Evolutionary conservation across 129 eudicot genomes (phyloP), one percentile per base, ranked within the genome.

Genomic region (Centaurea solstitialis): DNA sequence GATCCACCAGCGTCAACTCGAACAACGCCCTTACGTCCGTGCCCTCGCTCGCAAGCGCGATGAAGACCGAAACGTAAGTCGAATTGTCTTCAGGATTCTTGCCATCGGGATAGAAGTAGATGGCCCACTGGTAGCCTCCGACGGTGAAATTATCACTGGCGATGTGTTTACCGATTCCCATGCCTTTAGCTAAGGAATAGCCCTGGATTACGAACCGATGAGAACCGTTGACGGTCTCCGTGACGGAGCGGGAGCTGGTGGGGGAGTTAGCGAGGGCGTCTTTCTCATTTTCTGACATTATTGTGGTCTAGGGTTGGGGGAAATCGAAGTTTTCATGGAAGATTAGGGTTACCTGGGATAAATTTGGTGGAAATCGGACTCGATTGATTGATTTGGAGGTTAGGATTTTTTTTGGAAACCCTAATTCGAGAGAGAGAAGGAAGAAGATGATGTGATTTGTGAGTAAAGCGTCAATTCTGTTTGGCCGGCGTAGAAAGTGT

Each of bases 21-120:
- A 93, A 93, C 86, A 93, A 80, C 17, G 97, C 97, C 88, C 97
- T 79, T 23, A 93, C 97, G 72, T 93, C 97, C 26, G 93, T 90
- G 30, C 97, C 97, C 40, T 93, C 97, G 71, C 96, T 90, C 1
- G 96, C 96, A 30, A 93, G 47, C 33, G 97, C 97, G 9, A 93
- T 90, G 69, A 93, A 93, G 8, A 93, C 92, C 23, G 97, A 93
- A 9, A 93, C 96, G 18, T 93, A 93, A 4, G 89, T 86, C 0
- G 93, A 88, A 82, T 87, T 93, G 50, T 93, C 97, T 84, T 93
- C 97, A 0, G 89, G 93, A 38, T 93, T 93, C 33, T 93, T 93
- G 0, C 97, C 97, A 24, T 93, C 96, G 0, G 97, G 97, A 47
- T 93, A 93, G 21, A 93, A 93, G 73, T 93, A 93, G 22, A 93